A percentile compares a stretch with the other conserved stretches of the same genome.
Evolutionary conservation across 2,329 filamentous ascomycete genomes (phyloP).

Genomic region (Dothideomycetes sp.): DNA sequence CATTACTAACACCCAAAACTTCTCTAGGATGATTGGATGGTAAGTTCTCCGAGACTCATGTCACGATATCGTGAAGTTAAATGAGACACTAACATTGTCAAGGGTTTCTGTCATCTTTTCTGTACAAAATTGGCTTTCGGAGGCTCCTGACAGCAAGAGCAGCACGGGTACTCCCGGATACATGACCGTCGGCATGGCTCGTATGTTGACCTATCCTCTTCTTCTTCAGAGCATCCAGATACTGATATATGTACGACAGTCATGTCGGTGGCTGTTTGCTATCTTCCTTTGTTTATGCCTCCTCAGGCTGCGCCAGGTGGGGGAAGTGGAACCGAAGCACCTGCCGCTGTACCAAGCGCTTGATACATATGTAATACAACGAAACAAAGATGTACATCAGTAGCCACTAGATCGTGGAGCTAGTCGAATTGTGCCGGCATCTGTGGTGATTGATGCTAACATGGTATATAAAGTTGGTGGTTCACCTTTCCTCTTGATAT

Average conservation of each 20-base stretch:
- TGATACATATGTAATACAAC: too few relatives aligned
- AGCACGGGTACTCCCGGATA: constrained; percentile 59
- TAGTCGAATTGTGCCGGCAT: too few relatives aligned
- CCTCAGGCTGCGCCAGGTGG: constrained; percentile 31
- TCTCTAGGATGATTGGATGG: constrained; percentile 54
- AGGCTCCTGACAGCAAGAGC: constrained; percentile 59
- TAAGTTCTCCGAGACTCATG: constrained; percentile 25
- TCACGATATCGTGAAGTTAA: too few relatives aligned
- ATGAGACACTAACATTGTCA: too few relatives aligned
- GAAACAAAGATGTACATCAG: too few relatives aligned
- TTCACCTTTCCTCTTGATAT: too few relatives aligned
- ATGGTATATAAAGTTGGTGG: too few relatives aligned
- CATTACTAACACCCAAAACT: background rate
- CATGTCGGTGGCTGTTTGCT: constrained; percentile 42
- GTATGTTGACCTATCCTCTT: constrained; percentile 40
- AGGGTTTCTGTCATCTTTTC: constrained; percentile 67
- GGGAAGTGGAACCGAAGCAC: constrained; percentile 17
- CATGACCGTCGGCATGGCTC: constrained; percentile 69
- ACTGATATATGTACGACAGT: constrained; percentile 21
- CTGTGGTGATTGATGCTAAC: too few relatives aligned
- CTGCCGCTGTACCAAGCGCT: constrained; percentile 9
- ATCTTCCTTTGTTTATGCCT: constrained; percentile 57
- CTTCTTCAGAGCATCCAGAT: constrained; percentile 3
- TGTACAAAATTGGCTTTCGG: constrained; percentile 67
- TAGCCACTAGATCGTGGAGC: too few relatives aligned